Percentiles rank a stretch among this genome's conserved stretches.
phyloP scores from a whole-genome alignment of 116 monocot genomes.

The Thalassia testudinum region DNA sequence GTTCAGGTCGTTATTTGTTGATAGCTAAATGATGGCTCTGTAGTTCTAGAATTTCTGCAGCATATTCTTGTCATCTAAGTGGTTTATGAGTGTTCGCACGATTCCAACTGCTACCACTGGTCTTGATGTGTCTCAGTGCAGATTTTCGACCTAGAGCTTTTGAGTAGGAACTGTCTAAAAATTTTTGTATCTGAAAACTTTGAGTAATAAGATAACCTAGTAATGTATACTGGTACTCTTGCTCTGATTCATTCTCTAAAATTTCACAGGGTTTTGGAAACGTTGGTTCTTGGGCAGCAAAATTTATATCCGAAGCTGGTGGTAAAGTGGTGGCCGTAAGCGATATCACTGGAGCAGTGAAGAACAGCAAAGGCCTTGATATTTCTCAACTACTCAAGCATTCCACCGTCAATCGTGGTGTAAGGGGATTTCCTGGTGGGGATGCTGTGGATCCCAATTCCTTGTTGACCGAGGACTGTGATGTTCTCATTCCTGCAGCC shows the following conservation, averaged over 20 bases:
- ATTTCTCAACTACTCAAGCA: slow-evolving; percentile 30
- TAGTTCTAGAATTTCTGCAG: no score
- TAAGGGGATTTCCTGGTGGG: slow-evolving; percentile 59
- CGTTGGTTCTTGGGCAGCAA: no score
- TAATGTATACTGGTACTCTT: background rate
- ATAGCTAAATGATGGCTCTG: no score
- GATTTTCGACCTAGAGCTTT: no score
- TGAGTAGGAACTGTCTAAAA: slow-evolving; percentile 8
- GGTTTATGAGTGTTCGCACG: no score
- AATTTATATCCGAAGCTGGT: slow-evolving; percentile 40
- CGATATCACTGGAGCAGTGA: slow-evolving; percentile 59
- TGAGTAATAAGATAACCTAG: no score
- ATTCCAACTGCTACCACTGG: no score
- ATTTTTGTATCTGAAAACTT: no score
- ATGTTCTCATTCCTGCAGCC: slow-evolving; percentile 69
- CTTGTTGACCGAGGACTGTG: slow-evolving; percentile 55
- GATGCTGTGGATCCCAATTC: slow-evolving; percentile 32
- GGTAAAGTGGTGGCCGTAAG: slow-evolving; percentile 47
- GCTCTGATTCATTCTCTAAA: background rate
- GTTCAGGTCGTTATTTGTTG: no score
- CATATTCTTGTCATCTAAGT: no score
- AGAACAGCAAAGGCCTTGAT: slow-evolving; percentile 57
- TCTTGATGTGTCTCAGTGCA: no score
- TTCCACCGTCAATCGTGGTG: slow-evolving; percentile 20
- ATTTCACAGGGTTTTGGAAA: no score